Percentiles rank a stretch among this genome's conserved stretches.
phyloP scores from a whole-genome alignment of 495 filamentous ascomycete genomes.

The Talaromyces adpressus region DNA sequence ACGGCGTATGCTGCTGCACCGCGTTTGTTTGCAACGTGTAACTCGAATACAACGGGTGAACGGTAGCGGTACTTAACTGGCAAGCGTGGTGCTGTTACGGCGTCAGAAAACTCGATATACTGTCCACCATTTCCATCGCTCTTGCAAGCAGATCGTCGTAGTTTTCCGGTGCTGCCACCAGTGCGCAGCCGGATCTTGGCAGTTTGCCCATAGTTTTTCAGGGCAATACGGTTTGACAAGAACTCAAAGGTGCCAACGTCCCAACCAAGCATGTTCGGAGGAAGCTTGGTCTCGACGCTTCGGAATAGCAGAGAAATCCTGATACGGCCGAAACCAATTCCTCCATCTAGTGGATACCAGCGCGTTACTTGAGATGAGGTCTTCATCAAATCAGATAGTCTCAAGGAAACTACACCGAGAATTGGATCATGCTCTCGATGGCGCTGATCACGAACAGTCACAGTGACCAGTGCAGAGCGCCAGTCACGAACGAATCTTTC shows the following conservation, averaged over 20 bases:
- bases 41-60: constrained; percentile 81
- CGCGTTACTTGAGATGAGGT: constrained; percentile 72
- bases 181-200: constrained; percentile 72
- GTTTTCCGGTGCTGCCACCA: constrained; percentile 71
- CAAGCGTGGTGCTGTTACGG: constrained; percentile 51
- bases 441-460: constrained; percentile 80
- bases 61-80: constrained; percentile 88
- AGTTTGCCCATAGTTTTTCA: constrained; percentile 47
- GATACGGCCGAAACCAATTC: constrained; percentile 76
- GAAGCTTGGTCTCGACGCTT: constrained; percentile 74
- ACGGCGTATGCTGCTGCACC: constrained; percentile 65
- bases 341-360: constrained; percentile 64
- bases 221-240: constrained; percentile 54
- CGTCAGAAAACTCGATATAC: constrained; percentile 59
- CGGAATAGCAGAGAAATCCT: constrained; percentile 86
- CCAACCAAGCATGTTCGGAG: constrained; percentile 77
- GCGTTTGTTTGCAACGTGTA: constrained; percentile 62
- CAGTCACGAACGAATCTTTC: constrained; percentile 94
- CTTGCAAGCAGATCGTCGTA: constrained; percentile 49
- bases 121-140: constrained; percentile 51
- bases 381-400: constrained; percentile 78
- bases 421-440: constrained; percentile 92
- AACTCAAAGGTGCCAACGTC: constrained; percentile 95
- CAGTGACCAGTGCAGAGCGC: constrained; percentile 76
- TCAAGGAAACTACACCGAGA: constrained; percentile 81